Base-by-base conservation (phyloP, 1,284 basidiomycete genomes). In the Austroboletus rostrupii region DNA sequence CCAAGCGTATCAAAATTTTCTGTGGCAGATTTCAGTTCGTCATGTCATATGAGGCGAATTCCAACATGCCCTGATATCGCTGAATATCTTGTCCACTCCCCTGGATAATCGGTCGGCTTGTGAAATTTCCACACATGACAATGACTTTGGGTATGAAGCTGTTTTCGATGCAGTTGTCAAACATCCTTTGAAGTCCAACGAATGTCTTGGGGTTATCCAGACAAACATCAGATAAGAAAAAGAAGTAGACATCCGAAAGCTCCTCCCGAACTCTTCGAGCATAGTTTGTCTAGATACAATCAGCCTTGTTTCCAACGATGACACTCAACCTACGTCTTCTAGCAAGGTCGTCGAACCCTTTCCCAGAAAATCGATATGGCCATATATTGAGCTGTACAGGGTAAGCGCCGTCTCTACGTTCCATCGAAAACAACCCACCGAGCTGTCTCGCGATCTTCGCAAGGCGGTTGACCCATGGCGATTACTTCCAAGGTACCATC, bases 391-490 rank as follows among this genome's bases (percentile, higher is more conserved):
- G 57, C 88, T 93, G 45, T 21, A 40, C 9, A 8, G 33, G 28
- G 46, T 57, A 43, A 61, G 32, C 43, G 1, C n/a, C 33, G 11
- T 21, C 43, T 38, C 16, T 17, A 5, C 21, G n/a, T 29, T 19
- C 29, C 12, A 42, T 32, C 41, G 35, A 31, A 43, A 38, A 9
- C 6, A 14, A 60, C 78, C 57, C 61, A 91, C 89, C 91, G 79
- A 23, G 93, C 85, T 2, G 81, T 81, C 53, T 86, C 83, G 45
- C 95, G 77, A 61, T 85, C 81, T 69, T 98, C 94, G 62, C 92
- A 95, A 20, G 97, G 97, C 2, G 97, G 97, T 69, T 99, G 96
- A 1, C 97, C 96, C 57, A 99, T 89, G 9, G 95, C 97, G 56
- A 93, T 83, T 8, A 97, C 93, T 52, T 87, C 79, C 48, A 99